Evolutionary conservation across 2,329 filamentous ascomycete genomes (phyloP).

Genomic region (Endoconidiophora polonica): DNA sequence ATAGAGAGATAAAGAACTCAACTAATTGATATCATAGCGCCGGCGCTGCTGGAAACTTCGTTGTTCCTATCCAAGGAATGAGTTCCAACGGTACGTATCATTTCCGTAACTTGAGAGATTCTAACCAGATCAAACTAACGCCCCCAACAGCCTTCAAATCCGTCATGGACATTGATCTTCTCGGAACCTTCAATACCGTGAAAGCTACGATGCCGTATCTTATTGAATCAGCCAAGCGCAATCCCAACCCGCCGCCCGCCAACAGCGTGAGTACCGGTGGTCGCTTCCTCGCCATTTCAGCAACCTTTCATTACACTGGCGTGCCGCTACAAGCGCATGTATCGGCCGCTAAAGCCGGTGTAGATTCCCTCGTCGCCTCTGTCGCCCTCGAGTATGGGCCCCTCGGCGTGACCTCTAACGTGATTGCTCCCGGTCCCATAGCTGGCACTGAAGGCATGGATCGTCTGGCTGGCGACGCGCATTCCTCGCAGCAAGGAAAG

Average conservation of each 20-base stretch:
- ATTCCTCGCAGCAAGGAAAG: constrained; percentile 8
- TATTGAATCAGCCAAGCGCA: constrained; percentile 44
- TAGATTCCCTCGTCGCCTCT: constrained; percentile 68
- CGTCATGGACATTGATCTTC: constrained; percentile 89
- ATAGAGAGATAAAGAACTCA: too few species aligned
- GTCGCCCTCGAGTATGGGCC: constrained; percentile 84
- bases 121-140: neutral
- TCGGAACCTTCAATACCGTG: constrained; percentile 87
- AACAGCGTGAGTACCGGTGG: constrained; percentile 55
- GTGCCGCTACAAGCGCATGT: constrained; percentile 77
- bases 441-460: constrained; percentile 67
- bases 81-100: constrained; percentile 44
- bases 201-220: constrained; percentile 82
- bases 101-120: neutral
- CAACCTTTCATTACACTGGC: constrained; percentile 80
- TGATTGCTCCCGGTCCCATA: constrained; percentile 78
- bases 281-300: constrained; percentile 77
- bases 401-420: constrained; percentile 69
- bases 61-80: constrained; percentile 67
- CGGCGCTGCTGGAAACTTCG: constrained; percentile 89
- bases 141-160: constrained; percentile 55
- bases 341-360: constrained; percentile 76
- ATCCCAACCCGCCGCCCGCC: constrained; percentile 39
- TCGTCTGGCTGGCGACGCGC: constrained; percentile 31
- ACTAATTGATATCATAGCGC: constrained; percentile 37